Conservation (phyloP, 345 rosid genomes). For the Arabis alpina region DNA sequence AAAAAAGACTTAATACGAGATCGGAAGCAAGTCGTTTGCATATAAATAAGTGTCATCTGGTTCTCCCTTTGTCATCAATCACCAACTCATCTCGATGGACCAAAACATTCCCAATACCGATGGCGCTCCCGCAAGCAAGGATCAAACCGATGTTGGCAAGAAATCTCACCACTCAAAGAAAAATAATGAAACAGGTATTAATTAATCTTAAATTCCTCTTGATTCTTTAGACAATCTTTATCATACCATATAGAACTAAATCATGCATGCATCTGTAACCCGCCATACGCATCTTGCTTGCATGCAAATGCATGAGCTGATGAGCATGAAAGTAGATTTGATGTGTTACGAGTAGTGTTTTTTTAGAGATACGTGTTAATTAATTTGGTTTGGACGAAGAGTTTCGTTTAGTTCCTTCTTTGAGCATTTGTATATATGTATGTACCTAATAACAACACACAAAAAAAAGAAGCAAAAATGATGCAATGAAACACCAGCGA, state of each 20-base stretch:
- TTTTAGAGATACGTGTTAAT: neutral
- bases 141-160: neutral
- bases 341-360: neutral
- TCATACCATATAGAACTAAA: neutral
- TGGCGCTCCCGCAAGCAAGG: neutral
- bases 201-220: neutral
- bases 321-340: neutral
- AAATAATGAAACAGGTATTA: neutral
- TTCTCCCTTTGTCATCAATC: conserved; percentile 19
- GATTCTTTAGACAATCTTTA: neutral
- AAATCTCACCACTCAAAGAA: too few species aligned
- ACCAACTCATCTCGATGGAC: neutral
- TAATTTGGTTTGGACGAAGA: neutral
- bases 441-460: too few species aligned
- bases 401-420: neutral
- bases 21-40: neutral
- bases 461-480: neutral
- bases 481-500: neutral
- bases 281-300: neutral
- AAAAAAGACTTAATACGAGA: neutral
- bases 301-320: neutral
- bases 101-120: too few species aligned
- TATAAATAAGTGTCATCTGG: conserved; percentile 17
- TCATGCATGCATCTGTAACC: neutral
- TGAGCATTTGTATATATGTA: neutral